phyloP scores from a whole-genome alignment of 2,329 filamentous ascomycete genomes.

The Dothistroma pini region DNA sequence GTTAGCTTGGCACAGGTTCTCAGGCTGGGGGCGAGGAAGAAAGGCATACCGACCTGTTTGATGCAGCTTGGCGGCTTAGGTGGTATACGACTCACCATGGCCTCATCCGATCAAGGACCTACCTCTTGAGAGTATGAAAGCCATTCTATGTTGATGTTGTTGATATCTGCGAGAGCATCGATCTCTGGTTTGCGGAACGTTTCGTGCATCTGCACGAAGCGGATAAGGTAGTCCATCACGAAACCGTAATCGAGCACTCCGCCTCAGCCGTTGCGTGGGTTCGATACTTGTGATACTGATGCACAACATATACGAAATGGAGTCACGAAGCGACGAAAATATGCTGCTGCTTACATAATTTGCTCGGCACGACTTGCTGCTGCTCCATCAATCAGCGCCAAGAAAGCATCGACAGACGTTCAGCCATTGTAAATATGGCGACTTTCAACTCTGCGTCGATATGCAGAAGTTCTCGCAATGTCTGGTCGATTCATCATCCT shows the following conservation, averaged over 20 bases:
- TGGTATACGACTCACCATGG: constrained; percentile 6
- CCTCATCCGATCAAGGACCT: constrained; percentile 38
- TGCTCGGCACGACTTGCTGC: neutral
- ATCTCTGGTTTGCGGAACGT: constrained; percentile 86
- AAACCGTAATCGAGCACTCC: neutral
- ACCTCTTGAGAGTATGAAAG: constrained; percentile 72
- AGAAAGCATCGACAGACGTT: no score
- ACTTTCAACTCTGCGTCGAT: no score
- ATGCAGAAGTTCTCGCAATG: no score
- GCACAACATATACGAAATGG: neutral
- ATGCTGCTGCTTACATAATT: neutral
- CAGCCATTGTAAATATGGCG: no score
- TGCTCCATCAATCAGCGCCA: no score
- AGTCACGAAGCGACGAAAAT: neutral
- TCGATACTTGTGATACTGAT: neutral
- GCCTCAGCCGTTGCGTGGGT: neutral
- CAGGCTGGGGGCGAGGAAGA: neutral
- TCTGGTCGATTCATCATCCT: constrained; percentile 4
- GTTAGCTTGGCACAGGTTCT: neutral
- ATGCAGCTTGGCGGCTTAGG: neutral
- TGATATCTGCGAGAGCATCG: constrained; percentile 69
- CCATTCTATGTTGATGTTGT: constrained; percentile 65
- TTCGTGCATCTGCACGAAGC: constrained; percentile 85
- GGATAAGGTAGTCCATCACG: constrained; percentile 77
- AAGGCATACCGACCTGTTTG: neutral